phyloP scores from a whole-genome alignment of 371 early-diverging fungal genomes.

The Mortierella sp. region DNA sequence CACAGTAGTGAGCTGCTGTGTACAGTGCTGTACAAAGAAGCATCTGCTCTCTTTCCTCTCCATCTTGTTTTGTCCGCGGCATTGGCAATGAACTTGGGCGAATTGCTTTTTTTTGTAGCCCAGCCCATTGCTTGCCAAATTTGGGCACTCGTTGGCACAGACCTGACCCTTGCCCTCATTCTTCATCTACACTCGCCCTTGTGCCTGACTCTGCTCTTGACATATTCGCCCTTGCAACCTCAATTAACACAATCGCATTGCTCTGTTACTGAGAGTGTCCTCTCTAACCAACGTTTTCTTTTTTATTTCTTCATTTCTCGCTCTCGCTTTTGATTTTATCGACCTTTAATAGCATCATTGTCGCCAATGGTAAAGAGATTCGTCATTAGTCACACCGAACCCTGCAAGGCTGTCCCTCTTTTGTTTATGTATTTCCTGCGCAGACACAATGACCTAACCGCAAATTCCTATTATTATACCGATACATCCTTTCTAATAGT shows the following conservation, averaged over 20 bases:
- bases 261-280: background rate
- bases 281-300: conserved; percentile 7
- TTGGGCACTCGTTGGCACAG: conserved; percentile 1
- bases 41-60: background rate
- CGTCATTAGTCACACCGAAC: background rate
- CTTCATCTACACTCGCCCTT: background rate
- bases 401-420: background rate
- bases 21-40: background rate
- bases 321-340: conserved; percentile 1
- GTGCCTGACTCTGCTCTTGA: background rate
- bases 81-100: background rate
- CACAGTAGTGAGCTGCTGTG: background rate
- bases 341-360: conserved; percentile 69
- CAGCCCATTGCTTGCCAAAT: conserved; percentile 12
- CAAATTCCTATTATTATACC: background rate
- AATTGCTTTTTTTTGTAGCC: background rate
- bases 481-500: conserved; percentile 41
- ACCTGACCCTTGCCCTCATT: background rate
- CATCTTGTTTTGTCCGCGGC: background rate
- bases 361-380: conserved; percentile 68
- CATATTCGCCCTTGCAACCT: background rate
- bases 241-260: background rate
- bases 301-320: background rate
- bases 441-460: conserved; percentile 1
- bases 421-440: background rate